Conservation (phyloP, 805 yeast genomes). For the Candida arabinofermentans region DNA sequence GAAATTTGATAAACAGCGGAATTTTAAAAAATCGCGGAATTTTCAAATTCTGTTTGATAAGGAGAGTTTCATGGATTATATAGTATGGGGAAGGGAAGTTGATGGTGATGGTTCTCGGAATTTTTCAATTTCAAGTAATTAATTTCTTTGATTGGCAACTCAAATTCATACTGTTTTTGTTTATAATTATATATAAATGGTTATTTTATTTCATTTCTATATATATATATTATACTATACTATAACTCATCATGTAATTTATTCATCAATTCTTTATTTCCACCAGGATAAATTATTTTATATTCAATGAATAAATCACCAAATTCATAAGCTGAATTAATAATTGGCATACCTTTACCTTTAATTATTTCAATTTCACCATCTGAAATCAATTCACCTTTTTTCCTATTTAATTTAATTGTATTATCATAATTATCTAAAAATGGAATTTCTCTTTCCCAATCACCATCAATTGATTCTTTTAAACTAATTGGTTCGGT, state of each 20-base stretch:
- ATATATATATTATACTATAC: background rate
- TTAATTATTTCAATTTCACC: constrained; percentile 70
- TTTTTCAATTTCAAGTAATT: too few relatives aligned
- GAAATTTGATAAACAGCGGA: background rate
- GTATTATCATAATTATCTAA: constrained; percentile 56
- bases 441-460: constrained; percentile 66
- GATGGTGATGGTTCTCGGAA: too few relatives aligned
- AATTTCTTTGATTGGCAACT: too few relatives aligned
- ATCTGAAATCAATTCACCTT: constrained; percentile 49
- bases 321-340: constrained; percentile 45
- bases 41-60: too few relatives aligned
- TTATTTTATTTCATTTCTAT: background rate
- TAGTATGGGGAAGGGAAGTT: too few relatives aligned
- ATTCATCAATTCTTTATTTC: constrained; percentile 18
- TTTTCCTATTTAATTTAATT: constrained; percentile 41
- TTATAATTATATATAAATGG: background rate
- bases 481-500: constrained; percentile 69
- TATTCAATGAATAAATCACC: constrained; percentile 54
- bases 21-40: too few relatives aligned
- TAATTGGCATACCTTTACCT: constrained; percentile 84
- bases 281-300: constrained; percentile 42
- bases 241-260: constrained; percentile 30
- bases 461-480: constrained; percentile 77
- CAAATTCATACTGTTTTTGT: background rate
- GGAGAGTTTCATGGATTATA: too few relatives aligned